Conservation (phyloP, 352 stramenopile genomes). For the Phytophthora boehmeriae region DNA sequence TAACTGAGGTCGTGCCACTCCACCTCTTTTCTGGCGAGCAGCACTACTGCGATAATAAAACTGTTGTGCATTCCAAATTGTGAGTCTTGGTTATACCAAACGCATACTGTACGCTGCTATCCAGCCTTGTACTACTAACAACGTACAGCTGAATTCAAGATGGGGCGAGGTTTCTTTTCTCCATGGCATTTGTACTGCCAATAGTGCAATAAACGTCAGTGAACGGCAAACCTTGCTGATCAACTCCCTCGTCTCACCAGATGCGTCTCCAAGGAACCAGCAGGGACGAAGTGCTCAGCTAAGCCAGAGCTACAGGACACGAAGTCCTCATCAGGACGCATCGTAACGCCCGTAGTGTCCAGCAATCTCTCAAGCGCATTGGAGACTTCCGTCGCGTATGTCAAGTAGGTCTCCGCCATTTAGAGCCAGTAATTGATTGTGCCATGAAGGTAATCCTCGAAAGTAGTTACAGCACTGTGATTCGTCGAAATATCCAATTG, state of each 20-base stretch:
- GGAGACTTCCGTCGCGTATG: slow-evolving; percentile 33
- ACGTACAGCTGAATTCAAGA: slow-evolving; percentile 31
- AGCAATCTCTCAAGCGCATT: slow-evolving; percentile 40
- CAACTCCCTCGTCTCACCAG: slow-evolving; percentile 35
- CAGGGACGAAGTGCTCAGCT: slow-evolving; percentile 48
- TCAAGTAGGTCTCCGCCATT: slow-evolving; percentile 27
- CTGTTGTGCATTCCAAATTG: slow-evolving; percentile 12
- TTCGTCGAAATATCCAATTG: slow-evolving; percentile 4
- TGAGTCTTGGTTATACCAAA: neutral
- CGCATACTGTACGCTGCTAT: neutral
- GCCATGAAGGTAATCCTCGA: slow-evolving; percentile 10
- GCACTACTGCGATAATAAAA: slow-evolving; percentile 34
- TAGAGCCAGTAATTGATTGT: slow-evolving; percentile 47
- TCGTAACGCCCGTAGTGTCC: slow-evolving; percentile 35
- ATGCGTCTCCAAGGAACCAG: slow-evolving; percentile 38
- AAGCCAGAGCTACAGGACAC: slow-evolving; percentile 33
- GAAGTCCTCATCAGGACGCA: slow-evolving; percentile 38
- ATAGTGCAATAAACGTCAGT: slow-evolving; percentile 1
- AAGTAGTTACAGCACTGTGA: neutral
- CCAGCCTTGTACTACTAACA: neutral
- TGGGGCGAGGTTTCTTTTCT: slow-evolving; percentile 18
- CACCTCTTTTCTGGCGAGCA: neutral
- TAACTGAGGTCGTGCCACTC: neutral
- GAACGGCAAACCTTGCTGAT: too few relatives aligned
- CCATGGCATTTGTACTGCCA: slow-evolving; percentile 38